Evolutionary conservation across 495 filamentous ascomycete species (phyloP).

Genomic region (Annulohypoxylon stygium): DNA sequence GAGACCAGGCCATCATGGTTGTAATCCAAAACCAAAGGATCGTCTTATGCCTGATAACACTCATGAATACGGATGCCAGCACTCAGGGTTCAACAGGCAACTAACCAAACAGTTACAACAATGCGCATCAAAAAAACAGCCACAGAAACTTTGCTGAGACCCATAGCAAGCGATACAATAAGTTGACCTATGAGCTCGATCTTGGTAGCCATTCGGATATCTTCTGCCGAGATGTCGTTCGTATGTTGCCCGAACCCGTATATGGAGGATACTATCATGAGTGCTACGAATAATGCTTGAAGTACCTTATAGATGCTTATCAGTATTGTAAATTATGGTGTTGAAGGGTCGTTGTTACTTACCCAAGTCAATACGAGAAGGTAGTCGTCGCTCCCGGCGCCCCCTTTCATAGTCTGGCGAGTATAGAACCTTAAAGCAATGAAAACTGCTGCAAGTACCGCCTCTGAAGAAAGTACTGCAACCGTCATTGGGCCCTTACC

Average conservation of each 20-base stretch:
- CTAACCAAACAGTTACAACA: slow-evolving; percentile 22
- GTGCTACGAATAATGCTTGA: slow-evolving; percentile 23
- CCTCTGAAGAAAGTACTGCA: slow-evolving; percentile 29
- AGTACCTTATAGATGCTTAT: slow-evolving; percentile 14
- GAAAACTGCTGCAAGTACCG: slow-evolving; percentile 26
- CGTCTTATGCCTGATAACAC: slow-evolving; percentile 22
- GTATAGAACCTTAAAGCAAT: slow-evolving; percentile 35
- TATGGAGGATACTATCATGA: slow-evolving; percentile 27
- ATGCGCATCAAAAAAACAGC: slow-evolving; percentile 36
- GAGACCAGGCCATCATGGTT: slow-evolving; percentile 31
- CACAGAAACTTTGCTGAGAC: slow-evolving; percentile 27
- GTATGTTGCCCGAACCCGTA: slow-evolving; percentile 43
- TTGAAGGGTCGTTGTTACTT: not conserved
- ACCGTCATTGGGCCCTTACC: slow-evolving; percentile 36
- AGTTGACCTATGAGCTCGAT: slow-evolving; percentile 22
- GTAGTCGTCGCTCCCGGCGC: slow-evolving; percentile 40
- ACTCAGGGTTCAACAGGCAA: no score
- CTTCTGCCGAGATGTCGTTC: slow-evolving; percentile 20
- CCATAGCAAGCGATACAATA: slow-evolving; percentile 24
- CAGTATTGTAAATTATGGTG: not conserved
- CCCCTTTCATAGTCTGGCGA: slow-evolving; percentile 25
- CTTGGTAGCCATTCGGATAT: slow-evolving; percentile 23
- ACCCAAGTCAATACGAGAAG: slow-evolving; percentile 41
- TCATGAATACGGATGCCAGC: not conserved
- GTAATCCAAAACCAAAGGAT: slow-evolving; percentile 37